Evolutionary conservation across 164 flowering plant genomes (phyloP).

Genomic region (Tetrastigma voinierianum): DNA sequence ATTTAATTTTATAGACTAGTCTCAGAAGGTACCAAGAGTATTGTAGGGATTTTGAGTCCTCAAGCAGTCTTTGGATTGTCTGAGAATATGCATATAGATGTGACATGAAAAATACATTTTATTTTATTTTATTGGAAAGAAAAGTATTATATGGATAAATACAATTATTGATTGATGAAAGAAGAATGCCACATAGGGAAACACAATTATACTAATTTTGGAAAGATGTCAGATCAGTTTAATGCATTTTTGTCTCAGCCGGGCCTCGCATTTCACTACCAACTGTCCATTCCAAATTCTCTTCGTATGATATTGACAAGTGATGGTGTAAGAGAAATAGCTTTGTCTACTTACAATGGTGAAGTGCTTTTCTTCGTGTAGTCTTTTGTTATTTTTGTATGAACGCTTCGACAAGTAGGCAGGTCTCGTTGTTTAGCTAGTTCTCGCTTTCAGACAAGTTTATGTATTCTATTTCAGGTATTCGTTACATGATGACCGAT

Average conservation of each 20-base stretch:
- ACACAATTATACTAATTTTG: not conserved
- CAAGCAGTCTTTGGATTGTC: too few species aligned
- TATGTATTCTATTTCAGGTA: constrained; percentile 38
- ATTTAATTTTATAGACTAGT: too few species aligned
- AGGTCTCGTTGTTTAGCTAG: not conserved
- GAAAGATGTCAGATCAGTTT: not conserved
- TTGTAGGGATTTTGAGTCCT: too few species aligned
- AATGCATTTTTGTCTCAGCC: constrained; percentile 39
- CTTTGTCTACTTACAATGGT: constrained; percentile 93
- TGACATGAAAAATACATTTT: too few species aligned
- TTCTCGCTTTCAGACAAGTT: constrained; percentile 2
- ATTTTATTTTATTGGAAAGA: too few species aligned
- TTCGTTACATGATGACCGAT: constrained; percentile 92
- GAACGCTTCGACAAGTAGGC: too few species aligned
- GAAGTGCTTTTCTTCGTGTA: constrained; percentile 98
- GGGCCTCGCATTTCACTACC: constrained; percentile 99
- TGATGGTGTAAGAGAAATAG: constrained; percentile 98
- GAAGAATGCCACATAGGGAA: not conserved
- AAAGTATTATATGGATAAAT: too few species aligned
- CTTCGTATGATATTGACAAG: constrained; percentile 91
- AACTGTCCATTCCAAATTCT: constrained; percentile 91
- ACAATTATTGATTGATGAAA: too few species aligned
- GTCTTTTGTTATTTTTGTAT: constrained; percentile 2
- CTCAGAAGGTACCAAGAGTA: too few species aligned
- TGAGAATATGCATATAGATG: too few species aligned